Percentiles rank a stretch among this genome's conserved stretches.
phyloP scores from a whole-genome alignment of 2,329 filamentous ascomycete species.

The Pleomassaria siparia region DNA sequence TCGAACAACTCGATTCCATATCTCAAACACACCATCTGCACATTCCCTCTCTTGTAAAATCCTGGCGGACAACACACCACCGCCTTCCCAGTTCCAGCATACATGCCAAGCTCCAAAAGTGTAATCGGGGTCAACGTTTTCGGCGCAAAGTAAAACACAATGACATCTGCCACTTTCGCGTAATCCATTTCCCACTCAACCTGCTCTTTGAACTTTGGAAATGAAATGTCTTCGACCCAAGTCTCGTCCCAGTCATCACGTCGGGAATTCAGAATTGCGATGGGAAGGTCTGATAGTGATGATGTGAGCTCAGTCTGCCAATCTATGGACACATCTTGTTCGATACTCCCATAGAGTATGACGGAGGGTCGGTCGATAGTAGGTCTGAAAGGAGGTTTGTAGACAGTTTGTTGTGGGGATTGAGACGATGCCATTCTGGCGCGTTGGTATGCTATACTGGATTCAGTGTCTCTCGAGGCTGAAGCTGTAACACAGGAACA shows the following conservation, averaged over 20 bases:
- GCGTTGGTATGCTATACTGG: background rate
- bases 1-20: constrained; percentile 51
- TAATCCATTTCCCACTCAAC: constrained; percentile 64
- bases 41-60: constrained; percentile 63
- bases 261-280: constrained; percentile 61
- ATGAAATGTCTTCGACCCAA: constrained; percentile 58
- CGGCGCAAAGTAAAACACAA: constrained; percentile 60
- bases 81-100: constrained; percentile 45
- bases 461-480: too few species aligned
- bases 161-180: constrained; percentile 56
- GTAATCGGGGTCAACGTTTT: constrained; percentile 57
- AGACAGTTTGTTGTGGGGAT: constrained; percentile 15
- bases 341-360: constrained; percentile 62
- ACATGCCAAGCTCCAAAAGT: constrained; percentile 63
- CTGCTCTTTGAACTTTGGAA: constrained; percentile 57
- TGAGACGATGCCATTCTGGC: constrained; percentile 8
- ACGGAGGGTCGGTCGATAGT: constrained; percentile 40
- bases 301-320: constrained; percentile 55
- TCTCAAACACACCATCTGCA: constrained; percentile 57
- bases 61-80: constrained; percentile 57
- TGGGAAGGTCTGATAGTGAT: constrained; percentile 43
- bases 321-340: constrained; percentile 36
- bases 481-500: too few species aligned
- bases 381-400: constrained; percentile 24
- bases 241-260: constrained; percentile 60